Conservation (phyloP, 2,329 filamentous ascomycete genomes). For the Neopestalotiopsis sp. region DNA sequence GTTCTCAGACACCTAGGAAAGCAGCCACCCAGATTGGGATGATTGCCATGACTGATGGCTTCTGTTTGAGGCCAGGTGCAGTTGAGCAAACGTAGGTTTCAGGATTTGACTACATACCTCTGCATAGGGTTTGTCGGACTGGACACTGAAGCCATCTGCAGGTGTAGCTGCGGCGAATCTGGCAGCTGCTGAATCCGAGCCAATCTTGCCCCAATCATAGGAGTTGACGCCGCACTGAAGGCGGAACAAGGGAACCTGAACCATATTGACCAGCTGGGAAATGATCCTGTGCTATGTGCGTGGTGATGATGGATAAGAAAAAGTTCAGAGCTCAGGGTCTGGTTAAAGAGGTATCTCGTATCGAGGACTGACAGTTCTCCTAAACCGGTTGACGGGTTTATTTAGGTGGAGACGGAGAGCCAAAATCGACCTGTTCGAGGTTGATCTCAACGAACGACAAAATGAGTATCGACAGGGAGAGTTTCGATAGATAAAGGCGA, state of each 20-base stretch:
- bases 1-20: not conserved
- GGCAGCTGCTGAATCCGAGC: constrained; percentile 84
- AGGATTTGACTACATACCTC: constrained; percentile 63
- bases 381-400: not conserved
- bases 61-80: not conserved
- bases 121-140: constrained; percentile 90
- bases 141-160: constrained; percentile 73
- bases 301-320: not conserved
- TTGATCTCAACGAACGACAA: not conserved
- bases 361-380: not conserved
- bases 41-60: not conserved
- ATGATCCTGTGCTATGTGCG: too few relatives aligned
- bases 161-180: constrained; percentile 88
- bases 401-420: not conserved
- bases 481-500: not conserved
- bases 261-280: not conserved
- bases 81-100: not conserved
- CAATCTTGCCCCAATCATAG: constrained; percentile 98
- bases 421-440: not conserved
- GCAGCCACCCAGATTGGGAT: not conserved
- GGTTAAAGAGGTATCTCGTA: not conserved
- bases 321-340: not conserved
- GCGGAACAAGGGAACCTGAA: constrained; percentile 79
- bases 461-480: not conserved
- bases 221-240: constrained; percentile 94